Evolutionary conservation across 2,329 filamentous ascomycete genomes (phyloP).

Genomic region (Lecanicillium sp.): DNA sequence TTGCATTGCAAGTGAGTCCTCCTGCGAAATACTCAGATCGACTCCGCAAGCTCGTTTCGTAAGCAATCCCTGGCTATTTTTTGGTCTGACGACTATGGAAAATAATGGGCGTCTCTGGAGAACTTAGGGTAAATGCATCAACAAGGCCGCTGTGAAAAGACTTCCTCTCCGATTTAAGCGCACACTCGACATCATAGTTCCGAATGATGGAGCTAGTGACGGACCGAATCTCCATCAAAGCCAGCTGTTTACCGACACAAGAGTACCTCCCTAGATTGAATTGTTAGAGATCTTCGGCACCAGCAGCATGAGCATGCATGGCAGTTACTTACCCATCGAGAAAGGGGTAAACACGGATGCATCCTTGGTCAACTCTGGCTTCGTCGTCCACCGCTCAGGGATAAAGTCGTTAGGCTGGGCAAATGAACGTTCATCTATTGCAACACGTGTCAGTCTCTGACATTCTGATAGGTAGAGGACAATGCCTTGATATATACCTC

Average conservation of each 20-base stretch:
- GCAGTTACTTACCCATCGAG: constrained; percentile 13
- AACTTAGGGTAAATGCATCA: constrained; percentile 2
- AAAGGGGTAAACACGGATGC: constrained; percentile 18
- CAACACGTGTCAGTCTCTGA: no score
- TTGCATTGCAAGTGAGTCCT: no score
- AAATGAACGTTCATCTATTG: constrained; percentile 13
- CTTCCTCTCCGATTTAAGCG: neutral
- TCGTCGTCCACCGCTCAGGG: constrained; percentile 26
- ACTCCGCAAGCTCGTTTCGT: no score
- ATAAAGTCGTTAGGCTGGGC: constrained; percentile 17
- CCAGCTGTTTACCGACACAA: constrained; percentile 28
- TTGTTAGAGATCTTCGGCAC: no score
- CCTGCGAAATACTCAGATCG: no score
- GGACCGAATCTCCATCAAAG: constrained; percentile 20
- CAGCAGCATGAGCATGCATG: neutral
- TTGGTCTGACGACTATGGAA: neutral
- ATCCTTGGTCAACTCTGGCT: constrained; percentile 17
- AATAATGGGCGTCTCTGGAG: neutral
- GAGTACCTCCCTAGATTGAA: constrained; percentile 19
- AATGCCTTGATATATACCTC: constrained; percentile 4
- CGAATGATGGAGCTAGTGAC: constrained; percentile 1
- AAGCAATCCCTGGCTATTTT: no score
- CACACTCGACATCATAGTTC: constrained; percentile 1
- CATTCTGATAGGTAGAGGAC: no score
- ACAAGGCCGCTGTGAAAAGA: constrained; percentile 1